A percentile compares a stretch with the other conserved stretches of the same genome.
These are phyloP conservation scores for Aspergillus texensis DNA, from an alignment of 2,329 filamentous ascomycete species.

Conservation along the genomic window DNA sequence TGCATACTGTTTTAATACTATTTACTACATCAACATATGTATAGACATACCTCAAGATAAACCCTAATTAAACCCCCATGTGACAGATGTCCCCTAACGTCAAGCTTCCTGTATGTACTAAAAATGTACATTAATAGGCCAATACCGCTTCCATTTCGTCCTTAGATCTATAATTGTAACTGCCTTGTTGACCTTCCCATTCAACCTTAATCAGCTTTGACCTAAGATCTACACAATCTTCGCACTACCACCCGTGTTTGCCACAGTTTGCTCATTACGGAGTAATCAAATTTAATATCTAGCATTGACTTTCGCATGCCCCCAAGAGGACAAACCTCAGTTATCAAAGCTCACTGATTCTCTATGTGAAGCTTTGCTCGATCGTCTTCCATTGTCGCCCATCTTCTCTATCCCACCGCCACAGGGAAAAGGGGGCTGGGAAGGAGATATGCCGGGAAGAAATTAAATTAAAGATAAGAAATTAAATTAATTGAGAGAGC, in stretches of 20 bases:
- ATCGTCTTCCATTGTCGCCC: neutral
- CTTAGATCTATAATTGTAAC: neutral
- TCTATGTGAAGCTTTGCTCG: neutral
- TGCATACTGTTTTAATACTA: neutral
- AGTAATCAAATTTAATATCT: neutral
- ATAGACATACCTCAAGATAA: neutral
- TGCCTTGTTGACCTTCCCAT: neutral
- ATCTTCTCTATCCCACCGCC: neutral
- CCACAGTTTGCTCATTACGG: neutral
- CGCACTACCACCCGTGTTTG: conserved; percentile 1
- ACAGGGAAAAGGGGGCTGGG: neutral
- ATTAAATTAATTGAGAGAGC: neutral
- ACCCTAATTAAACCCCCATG: neutral
- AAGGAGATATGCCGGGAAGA: neutral
- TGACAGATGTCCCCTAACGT: neutral
- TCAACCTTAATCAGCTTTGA: conserved; percentile 2
- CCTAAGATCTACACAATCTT: neutral
- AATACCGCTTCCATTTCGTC: neutral
- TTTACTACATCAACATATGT: neutral
- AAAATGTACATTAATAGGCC: neutral
- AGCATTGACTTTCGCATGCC: no score
- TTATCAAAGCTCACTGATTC: neutral
- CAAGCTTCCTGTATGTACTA: neutral
- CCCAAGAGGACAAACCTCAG: neutral
- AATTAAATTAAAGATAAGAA: neutral